Base-by-base conservation (phyloP, 2,329 filamentous ascomycete genomes). In the Thelonectria blattea region DNA sequence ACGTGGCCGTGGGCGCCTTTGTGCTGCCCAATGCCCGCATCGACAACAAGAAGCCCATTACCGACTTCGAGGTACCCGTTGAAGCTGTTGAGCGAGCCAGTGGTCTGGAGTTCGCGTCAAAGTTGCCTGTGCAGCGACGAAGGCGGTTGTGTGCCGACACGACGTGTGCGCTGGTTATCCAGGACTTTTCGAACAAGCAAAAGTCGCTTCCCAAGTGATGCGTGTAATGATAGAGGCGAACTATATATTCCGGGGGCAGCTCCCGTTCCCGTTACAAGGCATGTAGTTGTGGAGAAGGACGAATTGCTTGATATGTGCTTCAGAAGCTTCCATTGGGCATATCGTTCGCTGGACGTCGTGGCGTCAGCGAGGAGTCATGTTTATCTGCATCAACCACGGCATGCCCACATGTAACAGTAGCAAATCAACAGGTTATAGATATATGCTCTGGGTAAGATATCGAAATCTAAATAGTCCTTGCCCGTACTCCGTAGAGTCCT, bases 1-100 rank as follows among this genome's bases (percentile, higher is more conserved):
- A 89, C 65, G 95, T 99, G 34, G 92, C 93, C 32, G 80, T 99
- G 37, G 95, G 92, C 47, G 95, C 95, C 8, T 99, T 99, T 72
- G 94, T 99, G 54, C 83, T 99, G 70, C 95, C 95, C 15, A 99
- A 99, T 75, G 93, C 92, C 2, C 83, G 80, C 17, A 99, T 99
- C 69, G 82, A 90, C 39, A 99, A 97, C 76, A 84, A 88, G 62
- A 97, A 95, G 81, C 91, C 91, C 51, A 81, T 99, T 68, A 83
- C 85, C 52, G 93, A 97, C 73, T 99, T 99, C 72, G 94, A 98
- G 81, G 95, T 98, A 24, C 94, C 95, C 0, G 75, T 99, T 39
- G 94, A 98, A 82, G 91, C 89, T 10, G 88, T 99, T 37, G 95
- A 99, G 85, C 85, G 93, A 65, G 94, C 95, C 2, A 93, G 91